Conservation (phyloP, 352 stramenopile species). For the Phytophthora crassamura region DNA sequence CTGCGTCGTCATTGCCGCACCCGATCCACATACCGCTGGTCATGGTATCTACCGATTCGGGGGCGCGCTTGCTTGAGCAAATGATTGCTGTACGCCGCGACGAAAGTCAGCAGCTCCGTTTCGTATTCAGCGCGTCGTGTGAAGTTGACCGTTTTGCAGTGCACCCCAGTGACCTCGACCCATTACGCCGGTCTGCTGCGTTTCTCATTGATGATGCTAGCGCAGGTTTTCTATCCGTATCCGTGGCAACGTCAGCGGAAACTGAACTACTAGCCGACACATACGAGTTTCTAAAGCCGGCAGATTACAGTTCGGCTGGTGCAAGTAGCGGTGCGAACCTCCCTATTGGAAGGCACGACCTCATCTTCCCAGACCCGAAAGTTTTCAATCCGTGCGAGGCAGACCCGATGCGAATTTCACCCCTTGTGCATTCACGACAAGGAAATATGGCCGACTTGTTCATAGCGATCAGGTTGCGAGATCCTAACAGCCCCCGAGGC, state of each 20-base stretch:
- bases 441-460: constrained; percentile 31
- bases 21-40: constrained; percentile 61
- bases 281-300: constrained; percentile 55
- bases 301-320: constrained; percentile 21
- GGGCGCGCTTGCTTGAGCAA: constrained; percentile 49
- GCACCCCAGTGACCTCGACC: constrained; percentile 48
- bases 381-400: constrained; percentile 48
- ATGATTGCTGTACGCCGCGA: constrained; percentile 38
- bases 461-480: constrained; percentile 34
- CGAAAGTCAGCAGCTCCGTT: constrained; percentile 52
- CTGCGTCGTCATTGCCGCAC: constrained; percentile 44
- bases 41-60: constrained; percentile 75
- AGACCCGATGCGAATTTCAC: constrained; percentile 28
- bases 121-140: constrained; percentile 64
- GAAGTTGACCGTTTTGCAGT: constrained; percentile 50
- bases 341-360: constrained; percentile 53
- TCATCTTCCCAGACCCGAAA: constrained; percentile 35
- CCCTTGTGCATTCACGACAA: constrained; percentile 21
- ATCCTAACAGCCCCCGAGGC: constrained; percentile 17
- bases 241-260: constrained; percentile 50
- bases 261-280: constrained; percentile 34
- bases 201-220: constrained; percentile 49
- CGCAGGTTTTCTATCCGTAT: constrained; percentile 63
- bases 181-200: constrained; percentile 41
- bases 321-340: constrained; percentile 35